Evolutionary conservation across 225 moss, liverwort and hornwort genomes (phyloP).

Genomic region (Pseudoscleropodium purum): DNA sequence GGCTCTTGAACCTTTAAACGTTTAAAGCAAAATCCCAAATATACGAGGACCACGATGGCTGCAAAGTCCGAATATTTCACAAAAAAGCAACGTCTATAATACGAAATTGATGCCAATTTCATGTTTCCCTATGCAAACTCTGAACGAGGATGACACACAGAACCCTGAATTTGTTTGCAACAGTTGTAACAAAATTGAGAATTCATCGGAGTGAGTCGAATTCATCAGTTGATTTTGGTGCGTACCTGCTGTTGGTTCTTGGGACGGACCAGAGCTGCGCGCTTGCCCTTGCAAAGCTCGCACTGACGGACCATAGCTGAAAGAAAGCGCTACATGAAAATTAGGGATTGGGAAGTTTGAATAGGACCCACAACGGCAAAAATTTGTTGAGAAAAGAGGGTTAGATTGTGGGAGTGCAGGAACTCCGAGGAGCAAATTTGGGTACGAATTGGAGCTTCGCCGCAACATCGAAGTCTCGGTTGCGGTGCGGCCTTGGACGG

Average conservation of each 20-base stretch:
- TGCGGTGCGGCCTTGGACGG: background rate
- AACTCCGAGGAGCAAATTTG: background rate
- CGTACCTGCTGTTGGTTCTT: conserved; percentile 75
- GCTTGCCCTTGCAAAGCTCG: conserved; percentile 52
- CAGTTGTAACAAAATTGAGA: background rate
- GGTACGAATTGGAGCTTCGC: too few species aligned
- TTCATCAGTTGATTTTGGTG: background rate
- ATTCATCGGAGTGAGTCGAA: background rate
- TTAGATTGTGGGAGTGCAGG: background rate
- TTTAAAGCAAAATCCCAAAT: background rate
- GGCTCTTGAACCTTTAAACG: background rate
- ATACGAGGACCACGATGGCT: too few species aligned
- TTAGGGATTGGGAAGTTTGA: too few species aligned
- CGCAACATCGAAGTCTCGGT: too few species aligned
- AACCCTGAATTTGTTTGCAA: background rate
- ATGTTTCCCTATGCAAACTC: background rate
- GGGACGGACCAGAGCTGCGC: conserved; percentile 79
- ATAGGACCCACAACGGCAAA: background rate
- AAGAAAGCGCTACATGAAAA: background rate
- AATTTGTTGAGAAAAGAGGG: too few species aligned
- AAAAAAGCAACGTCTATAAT: background rate
- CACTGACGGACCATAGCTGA: conserved; percentile 59
- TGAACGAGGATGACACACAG: background rate
- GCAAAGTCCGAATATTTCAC: background rate
- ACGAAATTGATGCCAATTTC: background rate